Evolutionary conservation across 2,329 filamentous ascomycete genomes (phyloP), one percentile per base, ranked within the genome.

Genomic region (Zymoseptoria brevis): DNA sequence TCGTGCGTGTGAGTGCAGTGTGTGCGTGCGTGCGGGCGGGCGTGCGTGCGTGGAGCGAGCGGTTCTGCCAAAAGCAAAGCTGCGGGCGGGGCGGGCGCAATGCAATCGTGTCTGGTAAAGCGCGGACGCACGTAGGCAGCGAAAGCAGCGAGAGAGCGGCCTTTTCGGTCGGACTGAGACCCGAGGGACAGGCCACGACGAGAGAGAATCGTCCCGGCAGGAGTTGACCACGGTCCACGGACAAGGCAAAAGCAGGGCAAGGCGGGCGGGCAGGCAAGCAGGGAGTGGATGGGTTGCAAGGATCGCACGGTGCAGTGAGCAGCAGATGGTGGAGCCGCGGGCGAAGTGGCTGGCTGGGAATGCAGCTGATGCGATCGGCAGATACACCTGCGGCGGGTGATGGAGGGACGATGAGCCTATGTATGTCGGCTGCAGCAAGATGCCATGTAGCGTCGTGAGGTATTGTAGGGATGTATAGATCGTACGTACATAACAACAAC

Each of bases 151-250:
- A 57, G 58, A 57, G 55, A 57, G 29, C 45, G 48, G 57, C 54
- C 51, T 62, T 64, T 64, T 63, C 59, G 57, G 52, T 59, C 60
- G 60, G 53, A 59, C 50, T 65, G 61, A 62, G 61, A 60, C 64
- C 61, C 60, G 58, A 63, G 60, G 56, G 35, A 45, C 11, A 16
- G 22, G 35, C 35, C 35, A 45, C 35, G 35, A 45, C 35, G 53
- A 55, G 60, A 60, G 60, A 45, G 35, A 16, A 45, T 16, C 13
- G 35, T n/a, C 16, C 16, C 35, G 35, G 35, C 35, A 45, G 35
- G 35, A 45, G 13, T 45, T 45, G 35, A 45, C 35, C 35, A n/a
- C 35, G 24, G 24, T 22, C 1, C n/a, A 26, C 26, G 54, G 56
- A 53, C 57, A 55, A 53, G 60, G 53, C 58, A 57, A 45, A 49